Conservation (phyloP, 768 basidiomycete genomes). For the Lentinula sp. region DNA sequence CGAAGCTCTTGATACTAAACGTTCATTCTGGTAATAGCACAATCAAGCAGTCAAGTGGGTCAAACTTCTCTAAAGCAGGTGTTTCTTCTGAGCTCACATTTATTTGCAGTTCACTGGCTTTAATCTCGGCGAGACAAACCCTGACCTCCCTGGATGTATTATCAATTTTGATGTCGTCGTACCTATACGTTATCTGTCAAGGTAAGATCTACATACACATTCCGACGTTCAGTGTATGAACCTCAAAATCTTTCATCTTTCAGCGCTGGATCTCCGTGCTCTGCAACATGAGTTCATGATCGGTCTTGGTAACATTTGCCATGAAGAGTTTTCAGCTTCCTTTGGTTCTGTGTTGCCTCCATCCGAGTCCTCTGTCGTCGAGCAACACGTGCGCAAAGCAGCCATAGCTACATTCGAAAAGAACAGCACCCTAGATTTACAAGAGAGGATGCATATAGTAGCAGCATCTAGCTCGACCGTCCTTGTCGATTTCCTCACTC, state of each 20-base stretch:
- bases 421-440: constrained; percentile 68
- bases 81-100: not conserved
- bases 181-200: constrained; percentile 70
- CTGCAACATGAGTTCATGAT: constrained; percentile 56
- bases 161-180: constrained; percentile 61
- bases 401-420: constrained; percentile 38
- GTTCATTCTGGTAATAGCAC: constrained; percentile 26
- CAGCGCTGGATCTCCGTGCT: constrained; percentile 74
- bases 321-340: constrained; percentile 38
- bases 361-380: constrained; percentile 11
- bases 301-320: constrained; percentile 38
- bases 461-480: constrained; percentile 55
- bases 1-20: not conserved
- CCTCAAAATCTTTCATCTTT: not conserved
- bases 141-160: constrained; percentile 66
- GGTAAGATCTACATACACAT: constrained; percentile 18
- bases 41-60: constrained; percentile 80
- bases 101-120: constrained; percentile 45
- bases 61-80: not conserved
- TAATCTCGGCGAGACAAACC: constrained; percentile 73
- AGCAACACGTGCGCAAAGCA: constrained; percentile 1
- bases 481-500: constrained; percentile 58
- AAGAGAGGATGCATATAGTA: constrained; percentile 63
- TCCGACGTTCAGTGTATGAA: not conserved
- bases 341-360: constrained; percentile 33